Evolutionary conservation across 2,329 filamentous ascomycete genomes (phyloP), one percentile per base, ranked within the genome.

Genomic region (Colletotrichum horii): DNA sequence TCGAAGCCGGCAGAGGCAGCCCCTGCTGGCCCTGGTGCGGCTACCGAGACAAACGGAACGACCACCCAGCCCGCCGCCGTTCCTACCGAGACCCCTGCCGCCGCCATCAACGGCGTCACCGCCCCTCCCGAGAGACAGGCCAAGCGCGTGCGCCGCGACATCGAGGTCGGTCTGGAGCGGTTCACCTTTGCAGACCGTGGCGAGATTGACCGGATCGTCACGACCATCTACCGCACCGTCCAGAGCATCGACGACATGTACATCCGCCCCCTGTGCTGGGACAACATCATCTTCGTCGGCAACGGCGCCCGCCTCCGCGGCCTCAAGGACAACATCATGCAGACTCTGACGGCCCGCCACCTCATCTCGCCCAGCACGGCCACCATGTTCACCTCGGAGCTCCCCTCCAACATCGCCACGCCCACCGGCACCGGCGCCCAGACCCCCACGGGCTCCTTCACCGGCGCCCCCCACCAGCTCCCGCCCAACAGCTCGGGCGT

Each of bases 321-420:
- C 7, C 96, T 99, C 83, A 96, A 94, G 79, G 96, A 98, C 80
- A 95, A 96, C 79, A 92, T 99, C 64, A 84, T 98, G 48, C 91
- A 94, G 80, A 96, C 93, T 0, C 91, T 99, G 43, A 91, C 91
- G 48, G 91, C 93, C 65, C 96, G 96, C 78, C 97, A 98, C 83
- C 91, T 98, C 70, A 93, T 99, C 79, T 98, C 96, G 3, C 97
- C 97, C 0, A 96, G 94, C 32, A 96, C 95, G 2, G 96, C 95
- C 66, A 98, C 96, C 56, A 98, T 98, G 81, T 98, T 98, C 89
- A 98, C 96, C 43, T 98, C 96, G 26, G 97, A 99, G 84, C 92
- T 98, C 48, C 97, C 97, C 9, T 98, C 96, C 11, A 96, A 97
- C 85, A 91, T 98, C 82, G 96, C 95, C 34, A 98, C 97, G 0